Conservation (phyloP, 352 stramenopile species). For the Aphanomyces astaci region DNA sequence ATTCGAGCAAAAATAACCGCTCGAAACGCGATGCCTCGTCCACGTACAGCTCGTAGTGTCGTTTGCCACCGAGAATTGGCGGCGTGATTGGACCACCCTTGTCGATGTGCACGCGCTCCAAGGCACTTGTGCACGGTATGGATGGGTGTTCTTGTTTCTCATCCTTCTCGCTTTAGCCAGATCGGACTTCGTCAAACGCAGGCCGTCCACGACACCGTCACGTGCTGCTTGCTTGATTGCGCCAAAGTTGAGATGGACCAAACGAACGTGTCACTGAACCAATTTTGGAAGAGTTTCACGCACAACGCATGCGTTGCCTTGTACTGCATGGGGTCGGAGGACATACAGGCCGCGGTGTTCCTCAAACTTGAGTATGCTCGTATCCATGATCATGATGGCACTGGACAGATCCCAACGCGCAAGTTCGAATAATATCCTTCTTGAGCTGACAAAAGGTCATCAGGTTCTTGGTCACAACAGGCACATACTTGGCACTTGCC, state of each 20-base stretch:
- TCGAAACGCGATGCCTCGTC: neutral
- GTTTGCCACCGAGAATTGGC: neutral
- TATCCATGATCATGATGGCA: neutral
- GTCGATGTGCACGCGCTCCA: neutral
- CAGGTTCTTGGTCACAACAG: neutral
- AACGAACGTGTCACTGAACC: neutral
- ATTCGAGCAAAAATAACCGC: neutral
- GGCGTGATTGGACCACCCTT: neutral
- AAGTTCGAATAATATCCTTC: neutral
- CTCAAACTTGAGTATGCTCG: neutral
- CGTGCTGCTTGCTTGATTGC: constrained; percentile 5
- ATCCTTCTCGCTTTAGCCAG: neutral
- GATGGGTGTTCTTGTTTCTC: neutral
- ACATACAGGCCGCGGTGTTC: neutral
- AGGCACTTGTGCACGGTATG: neutral
- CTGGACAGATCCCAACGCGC: neutral
- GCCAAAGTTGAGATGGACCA: constrained; percentile 7
- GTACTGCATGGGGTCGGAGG: neutral
- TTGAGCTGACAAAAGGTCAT: neutral
- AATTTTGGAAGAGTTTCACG: neutral
- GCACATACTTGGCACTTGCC: neutral
- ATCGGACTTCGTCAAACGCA: neutral
- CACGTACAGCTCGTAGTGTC: neutral
- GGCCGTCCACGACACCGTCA: neutral
- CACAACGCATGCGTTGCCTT: neutral